phyloP scores from a whole-genome alignment of 352 stramenopile genomes.

The Globisporangium okanoganense region DNA sequence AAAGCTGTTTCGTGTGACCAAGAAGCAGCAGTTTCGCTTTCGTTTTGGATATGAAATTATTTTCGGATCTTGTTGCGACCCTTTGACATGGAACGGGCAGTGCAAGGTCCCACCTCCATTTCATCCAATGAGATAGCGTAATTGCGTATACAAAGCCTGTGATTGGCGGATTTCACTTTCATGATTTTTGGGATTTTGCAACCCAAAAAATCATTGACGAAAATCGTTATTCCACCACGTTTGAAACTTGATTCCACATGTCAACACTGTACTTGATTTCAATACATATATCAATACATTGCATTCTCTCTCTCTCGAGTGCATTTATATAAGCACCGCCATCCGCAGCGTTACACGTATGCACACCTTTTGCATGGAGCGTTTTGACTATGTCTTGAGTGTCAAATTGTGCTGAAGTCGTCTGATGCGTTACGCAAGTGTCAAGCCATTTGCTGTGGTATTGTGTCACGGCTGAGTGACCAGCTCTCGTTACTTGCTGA shows the following conservation, averaged over 20 bases:
- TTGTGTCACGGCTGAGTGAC: neutral
- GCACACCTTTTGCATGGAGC: neutral
- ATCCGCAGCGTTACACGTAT: neutral
- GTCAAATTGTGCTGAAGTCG: neutral
- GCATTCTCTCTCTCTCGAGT: too few relatives aligned
- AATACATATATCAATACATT: too few relatives aligned
- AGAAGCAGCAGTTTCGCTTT: neutral
- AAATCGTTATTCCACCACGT: too few relatives aligned
- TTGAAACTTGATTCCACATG: too few relatives aligned
- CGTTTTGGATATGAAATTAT: neutral
- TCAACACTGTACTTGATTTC: too few relatives aligned
- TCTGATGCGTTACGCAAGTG: neutral
- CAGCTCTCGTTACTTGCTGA: neutral
- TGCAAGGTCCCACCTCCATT: conserved; percentile 2
- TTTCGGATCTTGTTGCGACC: conserved; percentile 1
- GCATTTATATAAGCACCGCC: neutral
- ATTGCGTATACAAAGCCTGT: neutral
- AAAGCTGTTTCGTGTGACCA: neutral
- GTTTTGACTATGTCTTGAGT: neutral
- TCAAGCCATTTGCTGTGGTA: neutral
- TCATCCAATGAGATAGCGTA: neutral
- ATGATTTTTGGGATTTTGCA: neutral
- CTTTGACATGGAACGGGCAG: neutral
- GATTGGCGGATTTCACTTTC: neutral
- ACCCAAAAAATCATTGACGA: too few relatives aligned